These are phyloP conservation scores for Aeschynomene evenia DNA, from an alignment of 306 rosid genomes.

Conservation along the genomic window DNA sequence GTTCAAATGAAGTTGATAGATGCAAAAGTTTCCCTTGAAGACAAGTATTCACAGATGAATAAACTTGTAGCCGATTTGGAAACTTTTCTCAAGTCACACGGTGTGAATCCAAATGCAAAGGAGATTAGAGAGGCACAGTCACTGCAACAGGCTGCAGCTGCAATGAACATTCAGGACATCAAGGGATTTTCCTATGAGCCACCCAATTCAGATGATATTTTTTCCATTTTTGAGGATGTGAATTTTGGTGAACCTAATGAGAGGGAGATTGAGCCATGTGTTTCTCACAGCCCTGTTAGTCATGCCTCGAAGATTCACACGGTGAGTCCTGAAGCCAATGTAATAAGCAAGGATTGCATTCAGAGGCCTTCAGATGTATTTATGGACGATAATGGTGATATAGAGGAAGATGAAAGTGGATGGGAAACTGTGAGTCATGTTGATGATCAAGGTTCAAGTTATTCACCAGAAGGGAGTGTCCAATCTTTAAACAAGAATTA, in stretches of 20 bases:
- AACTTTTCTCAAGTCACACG: slow-evolving; percentile 45
- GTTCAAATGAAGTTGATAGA: slow-evolving; percentile 96
- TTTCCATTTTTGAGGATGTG: slow-evolving; percentile 71
- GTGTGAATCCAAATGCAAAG: slow-evolving; percentile 43
- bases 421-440: slow-evolving; percentile 96
- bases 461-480: slow-evolving; percentile 71
- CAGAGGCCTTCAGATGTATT: slow-evolving; percentile 49
- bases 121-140: slow-evolving; percentile 67
- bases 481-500: slow-evolving; percentile 57
- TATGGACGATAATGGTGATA: slow-evolving; percentile 62
- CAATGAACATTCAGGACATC: slow-evolving; percentile 76
- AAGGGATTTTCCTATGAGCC: slow-evolving; percentile 74
- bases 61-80: slow-evolving; percentile 80
- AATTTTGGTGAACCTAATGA: slow-evolving; percentile 62
- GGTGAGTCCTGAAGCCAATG: slow-evolving; percentile 65
- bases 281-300: slow-evolving; percentile 65
- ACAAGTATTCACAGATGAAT: slow-evolving; percentile 83
- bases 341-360: slow-evolving; percentile 35
- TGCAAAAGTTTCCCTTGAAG: slow-evolving; percentile 94
- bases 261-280: slow-evolving; percentile 76
- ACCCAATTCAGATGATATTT: slow-evolving; percentile 72
- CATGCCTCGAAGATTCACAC: slow-evolving; percentile 71
- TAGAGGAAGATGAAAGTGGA: slow-evolving; percentile 93
- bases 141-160: slow-evolving; percentile 64
- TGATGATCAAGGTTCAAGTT: slow-evolving; percentile 90